phyloP scores from a whole-genome alignment of 257 asterid genomes.

The Plantago ovata region DNA sequence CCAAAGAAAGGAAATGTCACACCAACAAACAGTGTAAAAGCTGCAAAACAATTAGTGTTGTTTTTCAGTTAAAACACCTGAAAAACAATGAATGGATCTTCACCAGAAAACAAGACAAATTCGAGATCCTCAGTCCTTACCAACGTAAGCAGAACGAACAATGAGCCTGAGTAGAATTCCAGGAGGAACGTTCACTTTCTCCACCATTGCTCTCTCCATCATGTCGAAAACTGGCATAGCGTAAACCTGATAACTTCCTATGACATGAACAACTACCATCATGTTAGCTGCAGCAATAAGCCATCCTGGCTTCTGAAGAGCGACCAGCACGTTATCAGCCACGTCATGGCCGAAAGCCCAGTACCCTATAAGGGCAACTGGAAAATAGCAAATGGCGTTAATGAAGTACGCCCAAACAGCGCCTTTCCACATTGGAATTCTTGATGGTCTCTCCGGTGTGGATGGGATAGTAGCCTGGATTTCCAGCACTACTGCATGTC shows the following conservation, averaged over 20 bases:
- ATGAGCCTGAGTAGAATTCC: constrained; percentile 3
- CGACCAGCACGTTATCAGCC: constrained; percentile 11
- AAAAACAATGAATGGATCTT: background rate
- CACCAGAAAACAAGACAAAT: background rate
- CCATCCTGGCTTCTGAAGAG: constrained; percentile 14
- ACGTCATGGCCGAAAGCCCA: constrained; percentile 15
- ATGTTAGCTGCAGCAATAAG: constrained; percentile 12
- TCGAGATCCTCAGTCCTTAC: background rate
- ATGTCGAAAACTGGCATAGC: constrained; percentile 14
- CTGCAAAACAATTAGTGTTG: constrained; percentile 21
- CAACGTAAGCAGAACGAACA: constrained; percentile 13
- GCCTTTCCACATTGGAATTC: constrained; percentile 18
- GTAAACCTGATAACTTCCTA: constrained; percentile 15
- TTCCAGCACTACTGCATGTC: constrained; percentile 13
- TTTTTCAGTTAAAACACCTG: background rate
- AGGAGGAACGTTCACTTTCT: background rate
- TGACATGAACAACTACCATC: constrained; percentile 15
- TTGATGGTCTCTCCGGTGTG: constrained; percentile 11
- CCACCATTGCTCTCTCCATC: constrained; percentile 3
- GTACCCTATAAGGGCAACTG: constrained; percentile 12
- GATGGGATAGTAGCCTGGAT: constrained; percentile 16
- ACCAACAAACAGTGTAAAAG: constrained; percentile 45
- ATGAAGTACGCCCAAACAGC: constrained; percentile 13
- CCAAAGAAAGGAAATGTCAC: constrained; percentile 62
- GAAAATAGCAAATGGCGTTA: constrained; percentile 13